Base-by-base conservation (phyloP, 176 grass and related monocot genomes). In the Microstegium vimineum region DNA sequence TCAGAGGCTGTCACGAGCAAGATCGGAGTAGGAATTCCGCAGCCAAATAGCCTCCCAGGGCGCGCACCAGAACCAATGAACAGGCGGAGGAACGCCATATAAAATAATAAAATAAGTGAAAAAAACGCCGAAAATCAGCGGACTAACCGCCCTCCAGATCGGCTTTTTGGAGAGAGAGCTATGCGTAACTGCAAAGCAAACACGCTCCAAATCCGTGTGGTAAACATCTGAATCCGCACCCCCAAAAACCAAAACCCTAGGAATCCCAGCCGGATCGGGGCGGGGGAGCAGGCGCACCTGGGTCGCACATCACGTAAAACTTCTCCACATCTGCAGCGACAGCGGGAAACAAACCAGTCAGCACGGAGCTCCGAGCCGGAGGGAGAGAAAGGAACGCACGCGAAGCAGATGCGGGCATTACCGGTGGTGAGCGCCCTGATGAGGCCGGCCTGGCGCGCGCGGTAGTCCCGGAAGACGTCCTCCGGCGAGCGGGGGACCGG, bases 371-470 rank as follows among this genome's bases (percentile, higher is more conserved):
- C 64, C 13, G 11, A 46, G 20, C 5, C 30, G 14, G 41, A 33
- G 37, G 25, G 25, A 70, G 38, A 41, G 35, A 28, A 6, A 45
- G 62, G 66, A 34, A 16, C 54, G 14, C 7, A 22, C 28, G 60
- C 33, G 47, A 65, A 10, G 56, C 22, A 23, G 54, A 25, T 25
- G 8, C 5, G 0, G 61, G 32, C 18, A n/a, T 74, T 56, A 94
- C 92, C 92, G 13, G 86, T 82, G 71, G 92, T 91, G 81, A 94
- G 89, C 35, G 89, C 92, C 70, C 65, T 87, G 72, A 94, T 63
- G 18, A 94, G 88, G 46, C 92, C 92, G 69, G 81, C 49, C 54
- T 81, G 92, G 31, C 92, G 76, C 23, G 79, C 86, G 54, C 86
- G 75, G 76, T 74, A 94, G 62, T 94, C 92, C 27, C 84, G 47